Conservation (phyloP, 2,329 filamentous ascomycete genomes). For the Gliomastix tumulicola region DNA sequence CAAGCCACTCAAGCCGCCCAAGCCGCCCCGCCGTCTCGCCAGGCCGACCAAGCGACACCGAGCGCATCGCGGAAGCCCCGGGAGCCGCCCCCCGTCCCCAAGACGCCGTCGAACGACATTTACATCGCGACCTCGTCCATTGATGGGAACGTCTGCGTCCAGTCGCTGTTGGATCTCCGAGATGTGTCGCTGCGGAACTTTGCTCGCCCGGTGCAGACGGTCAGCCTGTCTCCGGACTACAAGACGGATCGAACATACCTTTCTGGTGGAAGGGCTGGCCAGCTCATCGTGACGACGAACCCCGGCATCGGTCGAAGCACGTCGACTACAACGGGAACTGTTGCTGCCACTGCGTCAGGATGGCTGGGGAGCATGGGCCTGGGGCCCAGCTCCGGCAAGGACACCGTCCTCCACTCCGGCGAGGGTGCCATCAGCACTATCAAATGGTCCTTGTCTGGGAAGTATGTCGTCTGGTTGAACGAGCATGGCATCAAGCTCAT, state of each 20-base stretch:
- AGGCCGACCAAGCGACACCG: slow-evolving; percentile 34
- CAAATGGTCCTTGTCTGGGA: slow-evolving; percentile 90
- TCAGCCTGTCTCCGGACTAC: slow-evolving; percentile 92
- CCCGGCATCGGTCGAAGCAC: slow-evolving; percentile 76
- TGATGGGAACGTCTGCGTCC: slow-evolving; percentile 91
- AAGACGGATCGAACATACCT: slow-evolving; percentile 83
- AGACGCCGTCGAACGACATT: slow-evolving; percentile 81
- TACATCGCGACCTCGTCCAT: slow-evolving; percentile 91
- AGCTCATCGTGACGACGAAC: slow-evolving; percentile 78
- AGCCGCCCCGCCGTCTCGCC: slow-evolving; percentile 19
- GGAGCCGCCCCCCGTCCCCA: slow-evolving; percentile 53
- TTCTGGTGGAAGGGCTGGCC: slow-evolving; percentile 83
- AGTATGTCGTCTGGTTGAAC: slow-evolving; percentile 91
- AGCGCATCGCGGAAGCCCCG: slow-evolving; percentile 43
- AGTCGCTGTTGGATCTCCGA: slow-evolving; percentile 77
- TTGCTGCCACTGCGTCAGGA: slow-evolving; percentile 74
- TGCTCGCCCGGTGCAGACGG: slow-evolving; percentile 82
- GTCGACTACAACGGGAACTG: slow-evolving; percentile 79
- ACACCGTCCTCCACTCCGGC: slow-evolving; percentile 81
- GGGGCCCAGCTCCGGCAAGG: slow-evolving; percentile 70
- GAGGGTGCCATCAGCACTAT: slow-evolving; percentile 88
- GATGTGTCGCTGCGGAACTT: slow-evolving; percentile 93
- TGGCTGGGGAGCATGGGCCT: slow-evolving; percentile 89
- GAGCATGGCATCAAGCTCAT: slow-evolving; percentile 98
- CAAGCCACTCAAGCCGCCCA: slow-evolving; percentile 24